phyloP scores from a whole-genome alignment of 306 rosid species.

The Dryas drummondii region DNA sequence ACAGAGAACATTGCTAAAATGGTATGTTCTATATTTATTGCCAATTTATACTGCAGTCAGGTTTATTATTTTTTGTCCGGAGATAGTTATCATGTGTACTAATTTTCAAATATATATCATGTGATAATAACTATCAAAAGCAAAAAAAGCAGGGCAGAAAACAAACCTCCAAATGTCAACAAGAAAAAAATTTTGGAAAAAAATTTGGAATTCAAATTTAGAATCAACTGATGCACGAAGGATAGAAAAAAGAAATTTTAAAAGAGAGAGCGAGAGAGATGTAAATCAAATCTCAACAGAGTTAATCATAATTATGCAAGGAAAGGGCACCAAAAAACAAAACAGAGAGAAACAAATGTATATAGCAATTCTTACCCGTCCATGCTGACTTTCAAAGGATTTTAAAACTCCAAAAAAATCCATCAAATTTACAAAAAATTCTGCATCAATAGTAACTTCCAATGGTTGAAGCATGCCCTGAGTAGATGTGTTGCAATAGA shows the following conservation, averaged over 20 bases:
- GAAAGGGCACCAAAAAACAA: neutral
- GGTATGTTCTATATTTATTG: neutral
- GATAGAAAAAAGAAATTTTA: neutral
- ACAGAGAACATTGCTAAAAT: neutral
- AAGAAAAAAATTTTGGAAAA: neutral
- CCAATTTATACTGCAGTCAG: neutral
- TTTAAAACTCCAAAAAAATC: slow-evolving; percentile 56
- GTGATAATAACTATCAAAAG: neutral
- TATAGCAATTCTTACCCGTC: slow-evolving; percentile 55
- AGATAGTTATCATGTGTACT: neutral
- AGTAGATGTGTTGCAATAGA: slow-evolving; percentile 15
- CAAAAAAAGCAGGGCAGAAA: neutral
- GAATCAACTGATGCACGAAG: neutral
- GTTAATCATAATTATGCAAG: neutral
- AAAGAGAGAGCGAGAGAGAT: neutral
- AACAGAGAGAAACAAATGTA: neutral
- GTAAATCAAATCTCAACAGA: neutral
- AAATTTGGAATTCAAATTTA: neutral
- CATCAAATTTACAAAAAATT: slow-evolving; percentile 38
- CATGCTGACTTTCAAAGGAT: slow-evolving; percentile 61
- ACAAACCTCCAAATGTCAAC: neutral
- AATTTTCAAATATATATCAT: neutral
- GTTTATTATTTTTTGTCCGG: neutral
- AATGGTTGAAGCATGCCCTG: slow-evolving; percentile 74
- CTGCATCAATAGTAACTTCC: slow-evolving; percentile 59